Evolutionary conservation across 257 asterid genomes (phyloP), one percentile per base, ranked within the genome.

Genomic region (Solanum chilense): DNA sequence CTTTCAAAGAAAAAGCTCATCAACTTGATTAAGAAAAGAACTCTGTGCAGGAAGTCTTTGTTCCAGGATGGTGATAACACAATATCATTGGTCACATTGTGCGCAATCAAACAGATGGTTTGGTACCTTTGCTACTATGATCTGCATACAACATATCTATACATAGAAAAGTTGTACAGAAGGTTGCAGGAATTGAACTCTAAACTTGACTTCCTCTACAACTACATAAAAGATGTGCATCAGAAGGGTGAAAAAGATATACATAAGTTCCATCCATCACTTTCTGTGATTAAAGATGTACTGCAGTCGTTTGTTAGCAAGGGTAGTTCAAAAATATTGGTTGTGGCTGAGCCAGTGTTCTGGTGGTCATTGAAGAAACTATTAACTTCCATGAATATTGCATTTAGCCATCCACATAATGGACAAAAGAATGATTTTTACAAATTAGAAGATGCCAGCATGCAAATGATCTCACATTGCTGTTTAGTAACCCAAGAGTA

Each of bases 101-200:
- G 87, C 87, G 93, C 95, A 58, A 91, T 94, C 85, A 94, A 94
- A 81, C 94, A 93, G 91, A 93, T 93, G 93, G 92, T 93, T 88
- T 93, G 92, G 93, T 94, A 92, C 91, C 92, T 93, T 52, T 92
- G 94, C 89, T 91, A 90, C 92, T 94, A 93, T 89, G 97, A 94
- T 73, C 81, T 94, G 84, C 93, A 93, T 89, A 83, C 92, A 39
- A 60, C 93, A 84, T 91, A 92, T 84, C 90, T 93, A 69, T 94
- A 93, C 82, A 73, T 91, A 47, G 90, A 90, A 60, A 93, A 90
- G 86, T 88, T 94, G 88, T 87, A 82, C 62, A 85, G 88, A 49
- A 86, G 89, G 85, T 86, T 94, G 89, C 92, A 83, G 90, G 87
- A 89, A 87, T 82, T 91, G 87, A 89, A 90, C 71, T 87, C 90